Conservation (phyloP, 2,329 filamentous ascomycete species). For the Atkinsonella hypoxylon region DNA sequence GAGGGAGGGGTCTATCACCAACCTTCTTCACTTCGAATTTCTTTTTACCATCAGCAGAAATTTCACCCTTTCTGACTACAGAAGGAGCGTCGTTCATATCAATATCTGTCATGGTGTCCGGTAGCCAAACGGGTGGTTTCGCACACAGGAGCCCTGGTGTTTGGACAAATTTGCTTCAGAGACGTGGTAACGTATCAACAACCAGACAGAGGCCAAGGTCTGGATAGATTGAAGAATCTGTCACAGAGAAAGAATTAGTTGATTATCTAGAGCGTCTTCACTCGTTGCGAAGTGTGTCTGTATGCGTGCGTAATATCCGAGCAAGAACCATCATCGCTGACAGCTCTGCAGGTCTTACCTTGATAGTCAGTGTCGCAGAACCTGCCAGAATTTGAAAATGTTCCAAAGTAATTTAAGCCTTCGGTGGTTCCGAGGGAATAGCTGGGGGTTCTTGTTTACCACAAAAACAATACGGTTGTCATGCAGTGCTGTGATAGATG, state of each 20-base stretch:
- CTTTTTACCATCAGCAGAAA: slow-evolving; percentile 55
- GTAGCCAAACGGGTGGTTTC: not conserved
- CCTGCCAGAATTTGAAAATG: too few relatives aligned
- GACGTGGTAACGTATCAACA: not conserved
- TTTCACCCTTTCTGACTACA: slow-evolving; percentile 41
- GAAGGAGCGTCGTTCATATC: slow-evolving; percentile 84
- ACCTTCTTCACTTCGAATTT: slow-evolving; percentile 99
- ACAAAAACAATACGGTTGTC: not conserved
- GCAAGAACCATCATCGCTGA: not conserved
- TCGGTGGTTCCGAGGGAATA: not conserved
- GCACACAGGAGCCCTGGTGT: not conserved
- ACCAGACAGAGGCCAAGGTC: too few relatives aligned
- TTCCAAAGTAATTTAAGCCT: not conserved
- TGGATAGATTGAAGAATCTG: too few relatives aligned
- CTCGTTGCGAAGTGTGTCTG: too few relatives aligned
- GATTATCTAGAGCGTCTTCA: too few relatives aligned
- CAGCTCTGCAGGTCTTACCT: not conserved
- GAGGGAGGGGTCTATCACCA: slow-evolving; percentile 6
- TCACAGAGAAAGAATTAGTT: too few relatives aligned
- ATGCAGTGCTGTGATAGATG: not conserved
- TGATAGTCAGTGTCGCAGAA: not conserved
- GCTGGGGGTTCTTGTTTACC: not conserved
- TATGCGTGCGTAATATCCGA: not conserved
- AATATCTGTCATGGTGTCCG: slow-evolving; percentile 71
- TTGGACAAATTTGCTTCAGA: not conserved